Percentiles rank a stretch among this genome's conserved stretches.
These are phyloP conservation scores for Conticribra weissflogii DNA, from an alignment of 108 stramenopile species.

Conservation along the genomic window DNA sequence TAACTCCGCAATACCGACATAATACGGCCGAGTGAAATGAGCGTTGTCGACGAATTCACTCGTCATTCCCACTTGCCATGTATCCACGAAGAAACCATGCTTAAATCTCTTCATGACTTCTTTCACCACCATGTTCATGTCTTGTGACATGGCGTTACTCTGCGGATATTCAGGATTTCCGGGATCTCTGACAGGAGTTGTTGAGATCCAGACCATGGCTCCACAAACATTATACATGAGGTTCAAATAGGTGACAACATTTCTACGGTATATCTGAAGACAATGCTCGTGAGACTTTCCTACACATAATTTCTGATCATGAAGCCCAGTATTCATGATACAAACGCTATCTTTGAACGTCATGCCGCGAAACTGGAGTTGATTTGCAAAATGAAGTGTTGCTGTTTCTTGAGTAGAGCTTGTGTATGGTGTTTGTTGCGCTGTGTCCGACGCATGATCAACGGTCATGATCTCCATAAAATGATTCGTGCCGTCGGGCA, in stretches of 20 bases:
- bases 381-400: not conserved
- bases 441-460: not conserved
- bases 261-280: not conserved
- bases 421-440: not conserved
- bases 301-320: not conserved
- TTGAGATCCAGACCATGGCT: not conserved
- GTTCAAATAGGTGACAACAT: not conserved
- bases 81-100: not conserved
- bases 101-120: not conserved
- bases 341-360: not conserved
- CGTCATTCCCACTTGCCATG: not conserved
- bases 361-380: not conserved
- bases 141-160: not conserved
- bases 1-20: not conserved
- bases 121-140: not conserved
- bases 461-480: not conserved
- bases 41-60: not conserved
- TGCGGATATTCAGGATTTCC: not conserved
- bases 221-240: not conserved
- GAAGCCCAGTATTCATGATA: not conserved
- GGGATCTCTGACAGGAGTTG: not conserved
- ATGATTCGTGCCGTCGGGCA: not conserved
- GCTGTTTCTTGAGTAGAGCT: not conserved
- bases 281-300: not conserved
- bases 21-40: not conserved